Evolutionary conservation across 306 rosid species (phyloP).

Genomic region (Sicyos baderoa): DNA sequence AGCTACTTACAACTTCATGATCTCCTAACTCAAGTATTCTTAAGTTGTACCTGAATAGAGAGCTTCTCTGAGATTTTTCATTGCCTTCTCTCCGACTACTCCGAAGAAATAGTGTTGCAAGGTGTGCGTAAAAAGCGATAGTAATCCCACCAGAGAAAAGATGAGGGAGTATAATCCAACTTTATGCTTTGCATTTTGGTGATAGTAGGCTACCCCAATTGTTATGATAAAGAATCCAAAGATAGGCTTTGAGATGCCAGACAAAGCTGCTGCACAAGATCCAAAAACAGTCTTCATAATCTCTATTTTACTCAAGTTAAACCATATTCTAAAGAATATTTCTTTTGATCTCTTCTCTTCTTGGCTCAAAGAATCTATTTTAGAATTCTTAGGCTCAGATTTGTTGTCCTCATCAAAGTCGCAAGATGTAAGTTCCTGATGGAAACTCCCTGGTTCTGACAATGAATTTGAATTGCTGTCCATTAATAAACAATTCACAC

Average conservation of each 20-base stretch:
- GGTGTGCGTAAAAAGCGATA: constrained; percentile 64
- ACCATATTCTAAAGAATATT: constrained; percentile 76
- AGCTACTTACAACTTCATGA: constrained; percentile 4
- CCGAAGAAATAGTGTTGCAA: constrained; percentile 83
- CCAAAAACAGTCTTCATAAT: constrained; percentile 49
- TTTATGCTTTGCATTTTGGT: constrained; percentile 35
- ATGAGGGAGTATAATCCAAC: constrained; percentile 52
- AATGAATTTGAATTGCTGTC: constrained; percentile 36
- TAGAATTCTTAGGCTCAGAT: constrained; percentile 22
- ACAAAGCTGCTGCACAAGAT: constrained; percentile 40
- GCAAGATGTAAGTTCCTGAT: constrained; percentile 30
- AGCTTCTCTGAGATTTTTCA: constrained; percentile 53
- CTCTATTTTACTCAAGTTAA: constrained; percentile 46
- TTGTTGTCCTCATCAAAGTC: constrained; percentile 30
- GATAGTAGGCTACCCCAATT: constrained; percentile 67
- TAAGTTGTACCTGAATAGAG: constrained; percentile 57
- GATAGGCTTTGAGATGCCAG: constrained; percentile 77
- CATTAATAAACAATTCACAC: constrained; percentile 26
- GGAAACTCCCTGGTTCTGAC: constrained; percentile 28
- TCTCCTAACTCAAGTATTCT: constrained; percentile 12
- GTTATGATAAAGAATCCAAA: constrained; percentile 72
- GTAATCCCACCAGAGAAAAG: constrained; percentile 52
- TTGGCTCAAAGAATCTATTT: constrained; percentile 22
- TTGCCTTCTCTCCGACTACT: constrained; percentile 79
- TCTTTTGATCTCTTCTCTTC: constrained; percentile 25